A percentile compares a stretch with the other conserved stretches of the same genome.
Conservation (phyloP, 257 asterid genomes). For the Lavandula angustifolia region DNA sequence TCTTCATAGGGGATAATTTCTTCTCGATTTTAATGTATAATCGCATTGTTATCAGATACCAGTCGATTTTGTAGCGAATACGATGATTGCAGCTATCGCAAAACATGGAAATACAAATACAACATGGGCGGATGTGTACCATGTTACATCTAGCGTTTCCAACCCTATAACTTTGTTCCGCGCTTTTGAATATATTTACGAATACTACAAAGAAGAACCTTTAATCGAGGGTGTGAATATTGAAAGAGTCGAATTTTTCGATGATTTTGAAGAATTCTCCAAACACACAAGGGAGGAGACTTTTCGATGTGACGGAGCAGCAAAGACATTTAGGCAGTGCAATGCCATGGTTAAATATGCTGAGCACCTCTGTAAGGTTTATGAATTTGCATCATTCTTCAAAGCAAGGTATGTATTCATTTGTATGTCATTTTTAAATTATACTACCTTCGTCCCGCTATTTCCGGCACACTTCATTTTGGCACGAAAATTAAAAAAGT, state of each 20-base stretch:
- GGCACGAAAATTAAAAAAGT: too few species aligned
- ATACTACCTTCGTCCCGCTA: too few species aligned
- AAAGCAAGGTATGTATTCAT: constrained; percentile 39
- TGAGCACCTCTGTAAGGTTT: constrained; percentile 41
- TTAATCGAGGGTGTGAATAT: not conserved
- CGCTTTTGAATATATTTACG: constrained; percentile 26
- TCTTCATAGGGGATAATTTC: too few species aligned
- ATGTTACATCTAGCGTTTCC: constrained; percentile 17
- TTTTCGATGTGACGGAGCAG: not conserved
- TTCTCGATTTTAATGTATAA: too few species aligned
- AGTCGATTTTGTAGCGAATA: not conserved
- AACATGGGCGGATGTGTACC: not conserved
- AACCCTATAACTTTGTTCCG: constrained; percentile 36
- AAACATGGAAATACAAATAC: not conserved
- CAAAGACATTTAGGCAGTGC: constrained; percentile 6
- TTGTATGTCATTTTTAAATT: too few species aligned
- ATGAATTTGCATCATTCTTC: constrained; percentile 36
- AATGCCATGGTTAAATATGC: constrained; percentile 37
- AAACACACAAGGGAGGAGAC: constrained; percentile 26
- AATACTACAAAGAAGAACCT: constrained; percentile 34
- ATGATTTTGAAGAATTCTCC: constrained; percentile 35
- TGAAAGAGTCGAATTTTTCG: constrained; percentile 20
- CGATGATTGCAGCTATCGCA: not conserved
- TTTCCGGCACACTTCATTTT: too few species aligned
- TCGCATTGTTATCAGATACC: constrained; percentile 15